Conservation (phyloP, 148 eudicot genomes). For the Euryodendron excelsum region DNA sequence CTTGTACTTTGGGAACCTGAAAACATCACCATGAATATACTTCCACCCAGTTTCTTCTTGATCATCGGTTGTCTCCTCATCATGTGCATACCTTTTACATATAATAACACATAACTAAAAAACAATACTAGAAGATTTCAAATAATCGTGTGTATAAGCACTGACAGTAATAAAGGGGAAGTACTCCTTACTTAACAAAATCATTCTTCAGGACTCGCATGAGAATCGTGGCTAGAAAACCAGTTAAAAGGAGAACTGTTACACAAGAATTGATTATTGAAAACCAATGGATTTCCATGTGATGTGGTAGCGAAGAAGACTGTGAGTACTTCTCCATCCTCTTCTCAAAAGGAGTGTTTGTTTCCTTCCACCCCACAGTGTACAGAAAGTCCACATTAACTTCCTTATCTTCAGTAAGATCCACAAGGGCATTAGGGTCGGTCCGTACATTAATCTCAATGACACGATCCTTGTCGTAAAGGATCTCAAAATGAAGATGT, state of each 20-base stretch:
- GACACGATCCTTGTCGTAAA: slow-evolving; percentile 55
- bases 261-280: slow-evolving; percentile 63
- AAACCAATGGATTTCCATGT: slow-evolving; percentile 61
- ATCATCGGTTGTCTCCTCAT: slow-evolving; percentile 59
- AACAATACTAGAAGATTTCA: background rate
- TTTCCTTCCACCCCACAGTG: slow-evolving; percentile 56
- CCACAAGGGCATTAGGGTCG: slow-evolving; percentile 53
- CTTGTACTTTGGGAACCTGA: slow-evolving; percentile 53
- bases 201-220: slow-evolving; percentile 64
- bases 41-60: slow-evolving; percentile 70
- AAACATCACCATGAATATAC: slow-evolving; percentile 59
- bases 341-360: slow-evolving; percentile 53
- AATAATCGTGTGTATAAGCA: background rate
- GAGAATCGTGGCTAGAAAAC: slow-evolving; percentile 62
- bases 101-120: background rate
- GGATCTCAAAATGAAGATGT: slow-evolving; percentile 55
- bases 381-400: slow-evolving; percentile 57
- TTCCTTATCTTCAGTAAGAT: slow-evolving; percentile 53
- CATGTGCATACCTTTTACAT: slow-evolving; percentile 50
- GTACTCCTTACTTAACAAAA: slow-evolving; percentile 50
- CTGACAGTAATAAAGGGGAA: background rate
- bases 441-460: slow-evolving; percentile 50
- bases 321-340: slow-evolving; percentile 64
- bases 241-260: slow-evolving; percentile 54
- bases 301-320: slow-evolving; percentile 56